These are phyloP conservation scores for Trichoderma asperellum DNA, from an alignment of 2,329 filamentous ascomycete genomes.

Conservation along the genomic window DNA sequence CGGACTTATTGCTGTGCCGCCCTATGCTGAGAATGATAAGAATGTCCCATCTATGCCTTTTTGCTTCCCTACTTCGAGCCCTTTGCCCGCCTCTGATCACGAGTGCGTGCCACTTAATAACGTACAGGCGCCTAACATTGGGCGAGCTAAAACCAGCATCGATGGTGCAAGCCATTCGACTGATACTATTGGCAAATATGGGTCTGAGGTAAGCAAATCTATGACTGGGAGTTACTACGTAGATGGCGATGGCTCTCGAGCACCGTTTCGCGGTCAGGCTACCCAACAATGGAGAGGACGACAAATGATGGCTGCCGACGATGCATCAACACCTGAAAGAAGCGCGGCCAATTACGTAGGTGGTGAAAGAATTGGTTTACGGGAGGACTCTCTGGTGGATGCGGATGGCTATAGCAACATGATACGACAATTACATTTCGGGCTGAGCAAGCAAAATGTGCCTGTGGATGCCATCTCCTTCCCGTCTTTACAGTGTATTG, in stretches of 20 bases:
- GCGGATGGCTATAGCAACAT: background rate
- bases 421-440: background rate
- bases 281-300: background rate
- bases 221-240: background rate
- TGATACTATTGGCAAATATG: background rate
- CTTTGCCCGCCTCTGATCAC: background rate
- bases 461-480: background rate
- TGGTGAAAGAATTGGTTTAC: background rate
- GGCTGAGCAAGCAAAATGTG: background rate
- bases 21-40: background rate
- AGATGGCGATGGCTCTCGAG: background rate
- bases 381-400: background rate
- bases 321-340: background rate
- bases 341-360: background rate
- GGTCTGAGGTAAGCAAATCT: background rate
- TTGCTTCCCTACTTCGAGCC: background rate
- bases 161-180: background rate
- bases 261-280: background rate
- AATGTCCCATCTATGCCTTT: background rate
- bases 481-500: background rate
- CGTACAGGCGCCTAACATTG: background rate
- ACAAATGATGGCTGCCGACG: background rate
- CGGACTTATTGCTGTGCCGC: background rate
- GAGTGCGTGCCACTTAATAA: background rate
- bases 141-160: background rate